Evolutionary conservation across 2,329 filamentous ascomycete species (phyloP).

Genomic region (Aspergillus brasiliensis): DNA sequence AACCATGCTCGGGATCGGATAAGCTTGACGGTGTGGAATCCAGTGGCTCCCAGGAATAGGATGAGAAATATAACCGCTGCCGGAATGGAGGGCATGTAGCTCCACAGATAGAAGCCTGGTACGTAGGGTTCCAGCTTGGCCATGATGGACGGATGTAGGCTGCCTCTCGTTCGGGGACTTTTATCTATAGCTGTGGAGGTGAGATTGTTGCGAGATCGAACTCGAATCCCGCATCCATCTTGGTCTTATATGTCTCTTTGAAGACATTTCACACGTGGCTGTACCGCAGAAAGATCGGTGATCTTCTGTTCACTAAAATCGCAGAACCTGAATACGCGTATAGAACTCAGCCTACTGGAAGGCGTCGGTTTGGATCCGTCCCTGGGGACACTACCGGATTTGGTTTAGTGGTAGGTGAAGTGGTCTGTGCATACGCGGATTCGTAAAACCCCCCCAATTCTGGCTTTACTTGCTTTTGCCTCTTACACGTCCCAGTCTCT

Average conservation of each 20-base stretch:
- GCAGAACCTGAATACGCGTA: slow-evolving; percentile 13
- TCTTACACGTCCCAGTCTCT: not conserved
- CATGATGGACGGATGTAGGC: slow-evolving; percentile 13
- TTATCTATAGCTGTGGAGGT: not conserved
- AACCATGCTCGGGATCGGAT: slow-evolving; percentile 31
- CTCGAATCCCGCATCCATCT: not conserved
- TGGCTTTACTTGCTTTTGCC: not conserved
- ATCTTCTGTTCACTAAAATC: not conserved
- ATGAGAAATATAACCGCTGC: slow-evolving; percentile 28
- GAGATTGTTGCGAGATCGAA: not conserved
- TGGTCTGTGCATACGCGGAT: slow-evolving; percentile 27
- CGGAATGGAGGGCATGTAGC: slow-evolving; percentile 31
- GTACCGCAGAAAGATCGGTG: not conserved
- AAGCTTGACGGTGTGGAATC: slow-evolving; percentile 32
- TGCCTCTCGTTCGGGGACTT: too few relatives aligned
- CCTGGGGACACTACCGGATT: not conserved
- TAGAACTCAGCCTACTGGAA: slow-evolving; percentile 5
- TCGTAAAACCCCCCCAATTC: not conserved
- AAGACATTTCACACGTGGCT: not conserved
- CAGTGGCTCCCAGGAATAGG: slow-evolving; percentile 31
- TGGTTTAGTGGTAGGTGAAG: not conserved
- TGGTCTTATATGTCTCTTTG: not conserved
- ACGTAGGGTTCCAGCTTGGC: slow-evolving; percentile 20
- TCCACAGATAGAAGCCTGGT: slow-evolving; percentile 27
- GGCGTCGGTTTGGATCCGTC: not conserved